These are phyloP conservation scores for Knufia petricola DNA, from an alignment of 2,329 filamentous ascomycete genomes.

Conservation along the genomic window DNA sequence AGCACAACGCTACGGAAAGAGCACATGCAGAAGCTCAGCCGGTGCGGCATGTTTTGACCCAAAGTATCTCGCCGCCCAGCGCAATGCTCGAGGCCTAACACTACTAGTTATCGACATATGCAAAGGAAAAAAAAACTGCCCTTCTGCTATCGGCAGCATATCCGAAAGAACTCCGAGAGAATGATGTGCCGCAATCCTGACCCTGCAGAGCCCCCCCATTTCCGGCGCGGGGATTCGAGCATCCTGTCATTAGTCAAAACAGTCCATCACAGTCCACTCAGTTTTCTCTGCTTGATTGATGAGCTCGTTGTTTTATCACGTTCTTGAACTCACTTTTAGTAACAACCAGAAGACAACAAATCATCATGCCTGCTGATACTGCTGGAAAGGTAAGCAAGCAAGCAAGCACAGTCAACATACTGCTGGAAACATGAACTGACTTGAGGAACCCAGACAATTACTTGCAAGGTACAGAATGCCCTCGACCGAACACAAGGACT, in stretches of 20 bases:
- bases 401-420: slow-evolving; percentile 6
- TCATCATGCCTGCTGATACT: slow-evolving; percentile 21
- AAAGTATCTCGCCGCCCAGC: no score
- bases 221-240: slow-evolving; percentile 4
- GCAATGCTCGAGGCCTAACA: no score
- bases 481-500: not conserved
- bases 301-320: no score
- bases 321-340: no score
- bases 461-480: slow-evolving; percentile 57
- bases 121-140: no score
- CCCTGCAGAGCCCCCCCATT: not conserved
- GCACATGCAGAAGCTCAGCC: no score
- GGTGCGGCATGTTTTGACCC: not conserved
- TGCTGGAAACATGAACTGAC: slow-evolving; percentile 8
- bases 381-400: slow-evolving; percentile 20
- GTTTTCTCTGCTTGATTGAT: no score
- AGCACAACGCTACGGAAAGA: no score
- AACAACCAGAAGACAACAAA: not conserved
- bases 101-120: no score
- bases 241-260: not conserved
- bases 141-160: not conserved
- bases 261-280: no score
- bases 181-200: not conserved
- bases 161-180: slow-evolving; percentile 4
- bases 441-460: slow-evolving; percentile 60